A percentile compares a stretch with the other conserved stretches of the same genome.
Conservation (phyloP, 192 early-diverging fungal genomes). For the Coemansia javaensis region DNA sequence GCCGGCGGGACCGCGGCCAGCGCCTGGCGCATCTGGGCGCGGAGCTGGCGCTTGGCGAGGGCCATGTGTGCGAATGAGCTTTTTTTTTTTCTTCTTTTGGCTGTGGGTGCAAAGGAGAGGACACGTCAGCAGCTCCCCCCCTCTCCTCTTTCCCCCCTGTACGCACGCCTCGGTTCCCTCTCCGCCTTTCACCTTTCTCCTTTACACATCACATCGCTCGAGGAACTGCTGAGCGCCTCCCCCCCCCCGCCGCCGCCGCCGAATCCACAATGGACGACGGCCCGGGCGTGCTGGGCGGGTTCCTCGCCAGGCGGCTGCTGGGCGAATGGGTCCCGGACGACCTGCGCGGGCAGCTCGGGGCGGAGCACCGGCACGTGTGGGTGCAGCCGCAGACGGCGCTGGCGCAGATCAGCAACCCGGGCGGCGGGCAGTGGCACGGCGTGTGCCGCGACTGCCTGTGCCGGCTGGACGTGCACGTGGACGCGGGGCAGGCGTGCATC, state of each 20-base stretch:
- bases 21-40: constrained; percentile 17
- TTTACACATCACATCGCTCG: background rate
- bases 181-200: background rate
- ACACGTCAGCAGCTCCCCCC: too few species aligned
- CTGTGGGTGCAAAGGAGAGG: background rate
- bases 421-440: constrained; percentile 11
- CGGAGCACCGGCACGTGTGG: constrained; percentile 31
- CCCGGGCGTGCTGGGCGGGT: constrained; percentile 25
- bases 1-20: constrained; percentile 4
- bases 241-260: too few species aligned
- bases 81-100: background rate
- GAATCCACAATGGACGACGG: background rate
- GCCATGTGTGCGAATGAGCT: too few species aligned
- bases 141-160: too few species aligned
- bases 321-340: constrained; percentile 26
- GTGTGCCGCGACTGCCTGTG: constrained; percentile 30
- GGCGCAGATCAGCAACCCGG: background rate
- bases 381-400: constrained; percentile 1
- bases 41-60: constrained; percentile 21
- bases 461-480: constrained; percentile 2
- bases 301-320: constrained; percentile 25
- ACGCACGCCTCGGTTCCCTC: too few species aligned
- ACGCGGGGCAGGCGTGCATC: constrained; percentile 8
- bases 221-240: too few species aligned
- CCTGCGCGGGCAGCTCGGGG: constrained; percentile 9